Evolutionary conservation across 768 basidiomycete genomes (phyloP), one percentile per base, ranked within the genome.

Genomic region (Xerocomellus chrysenteron): DNA sequence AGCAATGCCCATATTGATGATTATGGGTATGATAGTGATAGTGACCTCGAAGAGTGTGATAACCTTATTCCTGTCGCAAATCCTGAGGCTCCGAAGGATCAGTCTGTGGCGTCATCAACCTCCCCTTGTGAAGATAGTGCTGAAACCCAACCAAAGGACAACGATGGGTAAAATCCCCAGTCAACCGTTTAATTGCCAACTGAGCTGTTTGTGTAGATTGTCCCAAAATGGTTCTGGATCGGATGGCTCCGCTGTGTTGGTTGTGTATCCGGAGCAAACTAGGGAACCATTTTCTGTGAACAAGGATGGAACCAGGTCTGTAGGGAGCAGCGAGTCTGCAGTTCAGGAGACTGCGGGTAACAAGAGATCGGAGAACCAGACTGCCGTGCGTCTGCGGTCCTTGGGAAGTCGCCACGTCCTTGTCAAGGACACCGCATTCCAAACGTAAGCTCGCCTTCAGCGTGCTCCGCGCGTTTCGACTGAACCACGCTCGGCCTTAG

Each of bases 21-120:
- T 4, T 72, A 74, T 47, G 74, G 61, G 5, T 74, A 72, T 41
- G 64, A 21, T 35, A 71, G 68, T n/a, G 73, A 74, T 52, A 74
- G 73, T 19, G 73, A 74, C 46, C 67, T 74, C 30, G 73, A 75
- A 21, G 69, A 72, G 5, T 63, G 65, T 10, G 21, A 61, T 0
- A 58, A 62, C 0, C n/a, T 26, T 7, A n/a, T 45, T 26, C 44
- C 41, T 48, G 24, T 43, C n/a, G 35, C 12, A 24, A 10, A 52
- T 17, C 4, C n/a, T 1, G n/a, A 54, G 13, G 21, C 19, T 7
- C 3, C 19, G 11, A 42, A 54, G 35, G 17, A 45, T 39, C n/a
- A 21, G 26, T 35, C 36, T 44, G 16, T n/a, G 17, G 24, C 11
- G 2, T 12, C 8, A 21, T 10, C 17, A 26, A 17, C 2, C 13